Evolutionary conservation across 441 rosid species (phyloP), one percentile per base, ranked within the genome.

Genomic region (Gossypium aridum): DNA sequence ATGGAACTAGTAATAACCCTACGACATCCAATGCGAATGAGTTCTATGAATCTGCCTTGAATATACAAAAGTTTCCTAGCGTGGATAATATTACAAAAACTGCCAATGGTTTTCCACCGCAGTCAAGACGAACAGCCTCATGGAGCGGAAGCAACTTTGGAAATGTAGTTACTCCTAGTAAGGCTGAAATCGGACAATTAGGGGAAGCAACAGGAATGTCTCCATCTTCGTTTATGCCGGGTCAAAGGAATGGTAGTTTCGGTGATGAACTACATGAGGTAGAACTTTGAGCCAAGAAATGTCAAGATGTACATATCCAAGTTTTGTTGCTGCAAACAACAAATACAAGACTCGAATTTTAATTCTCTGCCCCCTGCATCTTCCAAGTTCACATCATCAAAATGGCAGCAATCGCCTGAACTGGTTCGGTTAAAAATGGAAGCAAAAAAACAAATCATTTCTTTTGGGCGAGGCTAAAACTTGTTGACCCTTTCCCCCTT

Each of bases 201-300:
- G 86, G 84, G 61, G 85, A 81, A 75, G 71, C 78, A 74, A 14
- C 81, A 34, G 85, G 83, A 77, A 75, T 82, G 76, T 53, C 86
- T 45, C 83, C 86, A 28, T 51, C 89, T 2, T 20, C 82, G 25
- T 79, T 74, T 70, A 80, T 81, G 84, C 86, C 83, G 0, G 75
- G 49, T 65, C 73, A 83, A 23, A 71, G 51, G 60, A 85, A 78
- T 45, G 75, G 89, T 69, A 86, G 86, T 80, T 77, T 87, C 57
- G 90, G 87, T 7, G 98, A 92, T 45, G 97, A 95, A 54, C 97
- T 96, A 75, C 92, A 93, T 34, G 98, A 92, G 78, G 98, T 96
- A 81, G 97, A 93, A 74, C 97, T 91, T 78, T 90, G 83, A 83
- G 61, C 53, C 31, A 39, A 39, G 81, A 74, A 56, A 61, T 60